Base-by-base conservation (phyloP, 179 eudicot genomes). In the Beta macrorhiza region DNA sequence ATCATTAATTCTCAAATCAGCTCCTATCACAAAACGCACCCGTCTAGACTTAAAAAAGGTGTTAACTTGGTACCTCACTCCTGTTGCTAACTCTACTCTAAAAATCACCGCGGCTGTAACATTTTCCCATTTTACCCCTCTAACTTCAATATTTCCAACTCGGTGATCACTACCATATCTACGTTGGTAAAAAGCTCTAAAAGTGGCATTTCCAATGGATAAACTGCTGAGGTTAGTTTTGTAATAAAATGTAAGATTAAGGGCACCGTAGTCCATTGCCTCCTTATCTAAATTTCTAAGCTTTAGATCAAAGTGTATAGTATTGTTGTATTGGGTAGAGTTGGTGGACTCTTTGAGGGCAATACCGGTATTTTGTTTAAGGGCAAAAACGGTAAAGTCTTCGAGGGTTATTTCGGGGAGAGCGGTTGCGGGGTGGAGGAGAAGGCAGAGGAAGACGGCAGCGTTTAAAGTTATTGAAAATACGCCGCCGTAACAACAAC, bases 171-270 rank as follows among this genome's bases (percentile, higher is more conserved):
- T 73, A 87, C 90, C 89, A 6, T 78, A 25, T 71, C 82, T 88
- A 11, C 97, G 97, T 84, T 91, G 96, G 80, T 88, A 81, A 67
- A 94, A 94, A 0, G 77, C 59, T 2, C 62, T 68, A 47, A 87
- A n/a, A 1, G 83, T 84, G 44, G 42, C n/a, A 58, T 88, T 91
- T 6, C 85, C 91, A 13, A 93, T 57, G 8, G 83, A 84, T 19
- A 20, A 63, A 37, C 32, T 64, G n/a, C 19, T 75, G 2, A 9
- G 0, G 32, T 73, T 53, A 73, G 72, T 13, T 84, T 73, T 92
- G 88, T 68, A 68, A 42, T 68, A 68, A 42, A 68, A 68, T 2
- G 72, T 68, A 68, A 68, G 45, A n/a, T 68, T 68, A 14, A 68
- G 45, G 45, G 72, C 72, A 22, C 91, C 80, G 64, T 90, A 89